phyloP scores from a whole-genome alignment of 345 rosid species.

The Zanthoxylum bungeanum region DNA sequence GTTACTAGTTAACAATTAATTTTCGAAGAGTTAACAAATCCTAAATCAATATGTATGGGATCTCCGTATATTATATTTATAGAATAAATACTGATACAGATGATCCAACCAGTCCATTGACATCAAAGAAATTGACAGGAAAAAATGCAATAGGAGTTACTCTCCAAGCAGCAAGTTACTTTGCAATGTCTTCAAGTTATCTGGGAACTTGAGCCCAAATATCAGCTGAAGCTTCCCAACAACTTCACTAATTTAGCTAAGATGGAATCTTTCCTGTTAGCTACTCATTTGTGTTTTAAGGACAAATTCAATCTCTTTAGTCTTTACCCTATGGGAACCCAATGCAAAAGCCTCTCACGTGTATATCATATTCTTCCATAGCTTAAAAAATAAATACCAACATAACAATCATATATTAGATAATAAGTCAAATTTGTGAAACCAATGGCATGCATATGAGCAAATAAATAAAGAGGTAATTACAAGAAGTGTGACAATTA shows the following conservation, averaged over 20 bases:
- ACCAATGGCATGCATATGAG: not conserved
- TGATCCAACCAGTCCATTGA: not conserved
- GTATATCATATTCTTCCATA: not conserved
- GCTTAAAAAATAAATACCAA: not conserved
- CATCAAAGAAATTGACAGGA: not conserved
- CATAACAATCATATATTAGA: not conserved
- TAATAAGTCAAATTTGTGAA: not conserved
- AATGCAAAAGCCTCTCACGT: not conserved
- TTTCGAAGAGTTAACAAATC: not conserved
- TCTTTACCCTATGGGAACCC: not conserved
- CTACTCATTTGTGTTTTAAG: not conserved
- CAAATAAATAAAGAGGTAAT: not conserved
- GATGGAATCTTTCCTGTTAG: not conserved
- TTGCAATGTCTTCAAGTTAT: not conserved
- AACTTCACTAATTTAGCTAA: not conserved
- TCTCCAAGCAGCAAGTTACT: not conserved
- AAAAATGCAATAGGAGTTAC: not conserved
- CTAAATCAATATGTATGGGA: not conserved
- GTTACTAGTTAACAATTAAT: not conserved
- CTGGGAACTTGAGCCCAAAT: not conserved
- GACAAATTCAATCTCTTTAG: not conserved
- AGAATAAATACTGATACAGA: not conserved
- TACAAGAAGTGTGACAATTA: conserved; percentile 3
- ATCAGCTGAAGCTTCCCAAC: not conserved
- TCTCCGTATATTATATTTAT: not conserved